Base-by-base conservation (phyloP, 1,139 yeast species). In the Lodderomyces margitis region DNA sequence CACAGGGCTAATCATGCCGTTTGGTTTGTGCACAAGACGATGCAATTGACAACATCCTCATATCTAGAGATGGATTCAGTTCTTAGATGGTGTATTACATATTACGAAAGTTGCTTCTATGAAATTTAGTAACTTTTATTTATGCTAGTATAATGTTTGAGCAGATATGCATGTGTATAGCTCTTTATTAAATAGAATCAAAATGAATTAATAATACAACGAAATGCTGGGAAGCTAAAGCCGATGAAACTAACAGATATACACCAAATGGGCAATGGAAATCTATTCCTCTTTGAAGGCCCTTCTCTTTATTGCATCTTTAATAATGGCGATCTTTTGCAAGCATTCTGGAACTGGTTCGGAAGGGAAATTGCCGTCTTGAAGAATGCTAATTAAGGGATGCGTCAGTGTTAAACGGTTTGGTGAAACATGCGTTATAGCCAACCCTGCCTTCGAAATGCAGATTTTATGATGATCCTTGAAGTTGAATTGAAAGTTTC, bases 391-490 rank as follows among this genome's bases (percentile, higher is more conserved):
- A 15, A 77, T 72, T 53, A 84, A 68, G 36, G 84, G 81, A 51
- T 78, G 81, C 5, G 94, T 83, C 59, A 81, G 83, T 44, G 87
- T 81, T 42, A 77, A 76, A 55, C 89, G 80, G 43, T 80, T 76
- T 36, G 94, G 88, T 10, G 95, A 86, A 44, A 91, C 82, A 54
- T 88, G 88, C 30, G 95, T 87, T 31, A 91, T 75, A 36, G 81
- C 81, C 50, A 77, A 74, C 15, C 96, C 97, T 42, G 79, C 72
- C 52, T 83, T 83, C 36, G 92, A 83, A 34, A 91, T 63, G 49
- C 95, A 83, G 45, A 91, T 68, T 65, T 92, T 92, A 64, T 86
- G 91, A 58, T 92, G 98, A 65, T 92, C 98, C 58, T 86, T 86
- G 65, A 92, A 92, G 64, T 92, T 92, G 67, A 89, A 89, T 63